Percentiles rank a stretch among this genome's conserved stretches.
Conservation (phyloP, 164 flowering plant genomes). For the Magnolia sinica region DNA sequence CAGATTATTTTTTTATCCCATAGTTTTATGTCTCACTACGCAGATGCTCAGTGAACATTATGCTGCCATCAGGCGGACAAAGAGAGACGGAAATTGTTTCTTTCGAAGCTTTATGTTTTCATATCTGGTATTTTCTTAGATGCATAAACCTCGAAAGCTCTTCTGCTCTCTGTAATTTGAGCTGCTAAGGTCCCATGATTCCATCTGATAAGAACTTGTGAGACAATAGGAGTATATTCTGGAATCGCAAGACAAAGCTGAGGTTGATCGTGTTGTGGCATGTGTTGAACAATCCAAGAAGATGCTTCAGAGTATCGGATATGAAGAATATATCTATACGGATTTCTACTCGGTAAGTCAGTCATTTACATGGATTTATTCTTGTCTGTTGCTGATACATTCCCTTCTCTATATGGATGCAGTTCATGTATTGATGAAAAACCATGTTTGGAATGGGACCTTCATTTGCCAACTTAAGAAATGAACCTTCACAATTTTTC, state of each 20-base stretch:
- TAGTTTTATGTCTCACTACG: background rate
- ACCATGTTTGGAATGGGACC: background rate
- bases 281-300: conserved; percentile 78
- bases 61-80: conserved; percentile 76
- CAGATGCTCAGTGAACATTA: conserved; percentile 67
- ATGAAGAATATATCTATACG: conserved; percentile 90
- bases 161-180: conserved; percentile 13
- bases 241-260: conserved; percentile 70
- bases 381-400: background rate
- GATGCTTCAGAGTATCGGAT: conserved; percentile 77
- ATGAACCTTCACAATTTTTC: too few relatives aligned
- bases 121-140: conserved; percentile 61
- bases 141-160: conserved; percentile 16
- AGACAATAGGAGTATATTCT: conserved; percentile 74
- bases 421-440: background rate
- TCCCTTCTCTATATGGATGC: background rate
- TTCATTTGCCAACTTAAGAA: background rate
- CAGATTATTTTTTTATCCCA: background rate
- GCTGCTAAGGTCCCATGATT: conserved; percentile 12
- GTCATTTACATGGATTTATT: background rate
- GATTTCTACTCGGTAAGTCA: conserved; percentile 72
- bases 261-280: conserved; percentile 68
- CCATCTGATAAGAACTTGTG: conserved; percentile 20
- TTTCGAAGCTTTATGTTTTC: conserved; percentile 95
- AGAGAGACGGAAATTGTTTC: conserved; percentile 98